A percentile compares a stretch with the other conserved stretches of the same genome.
Conservation (phyloP, 306 rosid genomes). For the Acacia crassicarpa region DNA sequence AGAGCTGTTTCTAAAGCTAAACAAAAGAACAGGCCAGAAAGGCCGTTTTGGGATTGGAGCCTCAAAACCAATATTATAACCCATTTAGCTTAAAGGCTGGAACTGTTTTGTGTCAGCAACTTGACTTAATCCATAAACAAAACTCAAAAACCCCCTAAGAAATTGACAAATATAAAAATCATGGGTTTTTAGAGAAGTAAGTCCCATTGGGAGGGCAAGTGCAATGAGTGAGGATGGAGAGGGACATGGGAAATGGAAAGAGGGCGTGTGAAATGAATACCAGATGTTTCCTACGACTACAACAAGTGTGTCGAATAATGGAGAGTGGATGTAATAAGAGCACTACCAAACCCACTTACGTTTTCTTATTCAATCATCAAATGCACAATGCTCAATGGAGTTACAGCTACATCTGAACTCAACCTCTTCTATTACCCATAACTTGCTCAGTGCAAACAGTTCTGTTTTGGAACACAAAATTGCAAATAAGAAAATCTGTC, state of each 20-base stretch:
- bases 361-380: constrained; percentile 69
- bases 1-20: constrained; percentile 25
- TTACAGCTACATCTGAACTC: not conserved
- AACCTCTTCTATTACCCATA: constrained; percentile 41
- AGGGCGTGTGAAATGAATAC: constrained; percentile 55
- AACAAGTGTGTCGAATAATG: constrained; percentile 64
- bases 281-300: constrained; percentile 71
- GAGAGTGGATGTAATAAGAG: constrained; percentile 44
- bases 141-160: not conserved
- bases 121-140: constrained; percentile 9
- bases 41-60: constrained; percentile 76
- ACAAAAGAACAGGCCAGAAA: constrained; percentile 49
- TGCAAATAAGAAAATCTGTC: constrained; percentile 20
- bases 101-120: not conserved
- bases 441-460: constrained; percentile 27
- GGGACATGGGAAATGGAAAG: constrained; percentile 48
- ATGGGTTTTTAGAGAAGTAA: constrained; percentile 18
- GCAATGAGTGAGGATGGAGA: constrained; percentile 31
- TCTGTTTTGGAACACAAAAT: not conserved
- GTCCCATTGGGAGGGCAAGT: constrained; percentile 28
- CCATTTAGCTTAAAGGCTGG: constrained; percentile 37
- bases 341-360: constrained; percentile 44
- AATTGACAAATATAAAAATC: not conserved
- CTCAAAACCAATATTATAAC: constrained; percentile 17
- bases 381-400: constrained; percentile 47